phyloP scores from a whole-genome alignment of 495 filamentous ascomycete genomes.

The Darksidea phi region DNA sequence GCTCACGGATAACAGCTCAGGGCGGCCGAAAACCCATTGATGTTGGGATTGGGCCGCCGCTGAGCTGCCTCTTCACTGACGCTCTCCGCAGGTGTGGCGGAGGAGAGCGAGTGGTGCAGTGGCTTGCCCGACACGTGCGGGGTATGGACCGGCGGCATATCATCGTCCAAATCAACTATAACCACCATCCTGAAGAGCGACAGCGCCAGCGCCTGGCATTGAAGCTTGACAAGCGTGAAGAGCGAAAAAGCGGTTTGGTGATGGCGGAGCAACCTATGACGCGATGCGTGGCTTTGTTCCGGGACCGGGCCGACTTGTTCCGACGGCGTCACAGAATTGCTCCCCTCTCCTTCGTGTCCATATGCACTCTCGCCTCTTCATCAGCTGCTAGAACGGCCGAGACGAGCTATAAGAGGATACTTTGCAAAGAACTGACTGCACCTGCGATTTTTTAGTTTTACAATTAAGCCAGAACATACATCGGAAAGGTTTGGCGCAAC shows the following conservation, averaged over 20 bases:
- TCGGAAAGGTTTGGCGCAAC: no score
- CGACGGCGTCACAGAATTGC: no score
- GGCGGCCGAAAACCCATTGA: conserved; percentile 69
- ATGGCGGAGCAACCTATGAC: background rate
- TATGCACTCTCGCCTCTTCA: no score
- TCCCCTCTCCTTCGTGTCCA: no score
- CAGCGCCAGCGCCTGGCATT: conserved; percentile 21
- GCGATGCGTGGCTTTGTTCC: conserved; percentile 15
- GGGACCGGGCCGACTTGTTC: conserved; percentile 16
- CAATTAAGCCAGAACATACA: no score
- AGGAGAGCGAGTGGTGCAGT: conserved; percentile 23
- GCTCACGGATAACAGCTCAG: conserved; percentile 88
- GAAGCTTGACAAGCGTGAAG: conserved; percentile 20
- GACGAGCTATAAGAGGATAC: no score
- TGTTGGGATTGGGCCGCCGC: conserved; percentile 58
- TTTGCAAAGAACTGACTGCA: no score
- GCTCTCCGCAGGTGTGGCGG: conserved; percentile 6
- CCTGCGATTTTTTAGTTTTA: no score
- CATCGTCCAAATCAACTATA: conserved; percentile 62
- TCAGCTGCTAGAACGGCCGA: no score
- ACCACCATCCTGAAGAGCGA: conserved; percentile 54
- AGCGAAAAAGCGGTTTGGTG: conserved; percentile 3
- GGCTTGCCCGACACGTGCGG: conserved; percentile 22
- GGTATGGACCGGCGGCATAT: conserved; percentile 42
- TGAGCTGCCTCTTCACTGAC: no score